These are phyloP conservation scores for Kuraishia piskuri DNA, from an alignment of 805 yeast species.

Conservation along the genomic window DNA sequence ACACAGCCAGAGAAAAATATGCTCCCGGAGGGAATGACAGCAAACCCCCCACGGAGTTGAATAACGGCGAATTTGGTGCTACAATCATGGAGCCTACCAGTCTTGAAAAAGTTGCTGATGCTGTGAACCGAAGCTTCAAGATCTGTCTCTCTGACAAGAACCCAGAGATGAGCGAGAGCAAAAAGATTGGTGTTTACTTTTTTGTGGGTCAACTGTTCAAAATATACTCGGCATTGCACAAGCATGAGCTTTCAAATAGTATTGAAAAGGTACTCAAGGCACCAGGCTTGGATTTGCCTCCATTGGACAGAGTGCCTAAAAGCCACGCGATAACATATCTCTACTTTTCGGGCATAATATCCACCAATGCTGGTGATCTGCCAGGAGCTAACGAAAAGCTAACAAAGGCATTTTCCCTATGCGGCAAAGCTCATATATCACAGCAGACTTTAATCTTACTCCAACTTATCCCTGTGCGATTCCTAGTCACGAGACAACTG, in stretches of 20 bases:
- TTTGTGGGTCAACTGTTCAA: conserved; percentile 64
- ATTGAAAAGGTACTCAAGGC: conserved; percentile 52
- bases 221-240: conserved; percentile 57
- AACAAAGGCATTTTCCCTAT: conserved; percentile 34
- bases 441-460: conserved; percentile 41
- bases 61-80: neutral
- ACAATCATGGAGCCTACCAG: neutral
- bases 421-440: conserved; percentile 17
- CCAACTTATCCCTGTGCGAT: conserved; percentile 55
- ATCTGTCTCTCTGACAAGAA: conserved; percentile 73
- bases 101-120: conserved; percentile 18
- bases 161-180: conserved; percentile 36
- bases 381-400: conserved; percentile 41
- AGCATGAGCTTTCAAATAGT: conserved; percentile 65
- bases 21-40: conserved; percentile 7
- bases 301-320: conserved; percentile 31
- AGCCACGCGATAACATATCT: conserved; percentile 52
- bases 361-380: conserved; percentile 58
- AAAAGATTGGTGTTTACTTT: conserved; percentile 58
- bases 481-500: conserved; percentile 36
- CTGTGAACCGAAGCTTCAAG: conserved; percentile 64
- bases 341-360: conserved; percentile 62
- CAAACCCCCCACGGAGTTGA: conserved; percentile 10
- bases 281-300: conserved; percentile 49
- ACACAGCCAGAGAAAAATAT: neutral